Base-by-base conservation (phyloP, 2,329 filamentous ascomycete genomes). In the Diplodia sapinea region DNA sequence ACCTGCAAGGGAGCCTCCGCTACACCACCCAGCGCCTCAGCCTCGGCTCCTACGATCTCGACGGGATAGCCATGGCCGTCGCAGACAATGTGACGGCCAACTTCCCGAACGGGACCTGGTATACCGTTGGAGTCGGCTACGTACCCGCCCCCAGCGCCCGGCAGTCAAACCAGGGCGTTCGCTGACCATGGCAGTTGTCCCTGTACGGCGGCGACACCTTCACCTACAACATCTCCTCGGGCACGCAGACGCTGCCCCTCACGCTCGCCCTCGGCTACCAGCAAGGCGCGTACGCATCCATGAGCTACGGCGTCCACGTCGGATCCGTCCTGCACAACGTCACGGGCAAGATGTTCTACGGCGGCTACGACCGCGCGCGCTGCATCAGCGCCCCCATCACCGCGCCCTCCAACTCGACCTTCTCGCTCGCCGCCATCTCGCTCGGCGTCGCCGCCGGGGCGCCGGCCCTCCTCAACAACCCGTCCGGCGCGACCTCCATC, bases 351-450 rank as follows among this genome's bases (percentile, higher is more conserved):
- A 69, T 79, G 3, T 66, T 74, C 1, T 71, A 77, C n/a, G 79
- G 78, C 5, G 78, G 77, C 3, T 80, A 79, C 68, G 77, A 79
- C 63, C 71, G 74, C 55, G 73, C 70, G 29, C 70, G 77, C 1
- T 71, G 74, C 0, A 68, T 79, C 17, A 77, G 72, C 38, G 50
- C 36, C 0, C 69, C 73, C 0, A 70, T 74, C 3, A 75, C 70
- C 7, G 67, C 70, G 1, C 74, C 12, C 2, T 17, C 74, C 52
- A 64, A 56, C 38, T n/a, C 64, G 0, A 56, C 54, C 1, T 66
- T 76, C 17, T 68, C 71, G 6, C 69, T 84, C 11, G 71, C 74
- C 12, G 81, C 77, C 1, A 79, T 83, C 23, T 72, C 78, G 2
- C 71, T 73, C 17, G 82, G 82, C 2, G 74, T 69, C n/a, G 82